phyloP scores from a whole-genome alignment of 257 asterid genomes.

The Forsythia suspensa region DNA sequence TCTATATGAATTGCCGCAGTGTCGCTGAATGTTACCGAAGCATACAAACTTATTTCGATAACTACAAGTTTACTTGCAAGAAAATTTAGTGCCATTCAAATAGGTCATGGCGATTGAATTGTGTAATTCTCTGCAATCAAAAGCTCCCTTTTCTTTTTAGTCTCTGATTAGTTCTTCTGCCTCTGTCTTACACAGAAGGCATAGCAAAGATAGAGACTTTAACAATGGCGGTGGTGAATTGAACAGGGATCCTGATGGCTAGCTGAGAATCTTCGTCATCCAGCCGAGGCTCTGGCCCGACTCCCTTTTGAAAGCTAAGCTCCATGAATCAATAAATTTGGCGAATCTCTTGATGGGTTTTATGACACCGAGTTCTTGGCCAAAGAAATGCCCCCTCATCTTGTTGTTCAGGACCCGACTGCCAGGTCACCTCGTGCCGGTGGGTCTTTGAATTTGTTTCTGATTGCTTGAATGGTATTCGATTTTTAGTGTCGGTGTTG shows the following conservation, averaged over 20 bases:
- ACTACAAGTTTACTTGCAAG: neutral
- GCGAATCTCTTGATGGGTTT: conserved; percentile 83
- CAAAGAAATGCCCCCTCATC: conserved; percentile 68
- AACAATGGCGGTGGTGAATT: conserved; percentile 32
- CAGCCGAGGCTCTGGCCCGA: conserved; percentile 90
- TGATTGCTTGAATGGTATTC: too few relatives aligned
- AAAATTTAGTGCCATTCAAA: neutral
- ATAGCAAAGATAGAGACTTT: neutral
- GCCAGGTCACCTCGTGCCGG: conserved; percentile 73
- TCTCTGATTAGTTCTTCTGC: neutral
- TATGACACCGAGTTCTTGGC: conserved; percentile 56
- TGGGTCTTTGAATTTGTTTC: conserved; percentile 17
- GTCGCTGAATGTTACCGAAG: neutral
- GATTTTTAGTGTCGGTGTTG: too few relatives aligned
- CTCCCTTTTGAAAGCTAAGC: conserved; percentile 53
- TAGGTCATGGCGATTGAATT: neutral
- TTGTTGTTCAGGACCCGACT: conserved; percentile 78
- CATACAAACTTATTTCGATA: neutral
- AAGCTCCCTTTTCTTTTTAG: neutral
- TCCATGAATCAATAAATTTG: conserved; percentile 72
- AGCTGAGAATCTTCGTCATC: conserved; percentile 73
- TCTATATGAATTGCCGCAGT: neutral
- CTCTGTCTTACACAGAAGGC: conserved; percentile 23
- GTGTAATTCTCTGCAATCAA: neutral
- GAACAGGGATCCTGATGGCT: conserved; percentile 46